Percentiles rank a stretch among this genome's conserved stretches.
These are phyloP conservation scores for Solanum gandarillasii DNA, from an alignment of 257 asterid species.

Conservation along the genomic window DNA sequence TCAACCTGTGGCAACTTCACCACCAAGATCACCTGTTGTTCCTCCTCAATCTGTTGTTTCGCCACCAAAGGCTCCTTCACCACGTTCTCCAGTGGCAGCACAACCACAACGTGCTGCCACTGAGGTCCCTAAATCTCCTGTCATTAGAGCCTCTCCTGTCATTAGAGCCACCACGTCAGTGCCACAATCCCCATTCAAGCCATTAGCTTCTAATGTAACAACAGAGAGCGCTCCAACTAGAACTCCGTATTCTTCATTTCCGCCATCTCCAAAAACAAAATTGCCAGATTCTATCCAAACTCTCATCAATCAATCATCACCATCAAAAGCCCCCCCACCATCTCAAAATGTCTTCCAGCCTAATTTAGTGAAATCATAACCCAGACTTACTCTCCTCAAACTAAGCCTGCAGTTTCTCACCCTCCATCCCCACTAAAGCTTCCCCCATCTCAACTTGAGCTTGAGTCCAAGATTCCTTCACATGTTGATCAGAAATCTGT, in stretches of 20 bases:
- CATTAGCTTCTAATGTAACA: not conserved
- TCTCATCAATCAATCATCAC: conserved; percentile 3
- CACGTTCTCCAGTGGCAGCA: not conserved
- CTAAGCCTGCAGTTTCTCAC: conserved; percentile 1
- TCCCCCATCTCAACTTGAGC: not conserved
- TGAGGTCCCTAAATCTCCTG: not conserved
- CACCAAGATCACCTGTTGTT: not conserved
- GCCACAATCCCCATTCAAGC: not conserved
- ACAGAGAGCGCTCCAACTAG: not conserved
- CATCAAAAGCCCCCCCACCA: not conserved
- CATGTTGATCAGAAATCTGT: conserved; percentile 4
- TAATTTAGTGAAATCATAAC: not conserved
- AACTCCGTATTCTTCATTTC: not conserved
- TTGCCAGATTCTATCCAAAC: not conserved
- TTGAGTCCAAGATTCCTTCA: not conserved
- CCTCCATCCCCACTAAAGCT: conserved; percentile 7
- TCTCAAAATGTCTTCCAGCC: not conserved
- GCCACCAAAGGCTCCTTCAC: not conserved
- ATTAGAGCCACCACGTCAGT: not conserved
- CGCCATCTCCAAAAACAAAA: not conserved
- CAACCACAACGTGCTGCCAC: not conserved
- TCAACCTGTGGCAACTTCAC: not conserved
- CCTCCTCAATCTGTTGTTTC: not conserved
- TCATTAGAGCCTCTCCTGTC: not conserved
- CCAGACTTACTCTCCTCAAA: conserved; percentile 3